Evolutionary conservation across 176 grass and related monocot genomes (phyloP).

Genomic region (Olyra latifolia): DNA sequence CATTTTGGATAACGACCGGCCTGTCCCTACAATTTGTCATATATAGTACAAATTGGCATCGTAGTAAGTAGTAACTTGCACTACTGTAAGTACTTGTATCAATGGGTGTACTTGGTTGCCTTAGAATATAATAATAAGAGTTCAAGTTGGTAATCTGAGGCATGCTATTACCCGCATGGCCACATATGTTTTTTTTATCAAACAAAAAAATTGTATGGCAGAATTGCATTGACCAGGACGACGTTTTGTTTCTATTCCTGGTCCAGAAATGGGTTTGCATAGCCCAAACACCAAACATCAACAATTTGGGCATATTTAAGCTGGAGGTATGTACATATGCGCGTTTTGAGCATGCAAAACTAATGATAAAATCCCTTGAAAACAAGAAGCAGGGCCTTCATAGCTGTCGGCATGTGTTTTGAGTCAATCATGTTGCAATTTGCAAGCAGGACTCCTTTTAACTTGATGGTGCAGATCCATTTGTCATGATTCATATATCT

Average conservation of each 20-base stretch:
- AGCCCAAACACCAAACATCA: too few relatives aligned
- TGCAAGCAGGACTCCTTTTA: too few relatives aligned
- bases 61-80: neutral
- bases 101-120: neutral
- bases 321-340: neutral
- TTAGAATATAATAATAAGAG: neutral
- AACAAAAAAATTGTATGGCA: too few relatives aligned
- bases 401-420: neutral
- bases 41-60: neutral
- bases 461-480: too few relatives aligned
- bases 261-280: too few relatives aligned
- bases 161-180: neutral
- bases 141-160: too few relatives aligned
- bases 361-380: neutral
- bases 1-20: constrained; percentile 28
- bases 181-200: too few relatives aligned
- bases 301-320: neutral
- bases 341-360: neutral
- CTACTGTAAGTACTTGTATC: neutral
- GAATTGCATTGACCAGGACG: too few relatives aligned
- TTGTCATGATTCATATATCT: too few relatives aligned
- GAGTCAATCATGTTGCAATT: neutral
- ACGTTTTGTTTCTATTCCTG: too few relatives aligned
- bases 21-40: too few relatives aligned
- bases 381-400: too few relatives aligned